Conservation (phyloP, 2,329 filamentous ascomycete genomes). For the Teratosphaeria nubilosa region DNA sequence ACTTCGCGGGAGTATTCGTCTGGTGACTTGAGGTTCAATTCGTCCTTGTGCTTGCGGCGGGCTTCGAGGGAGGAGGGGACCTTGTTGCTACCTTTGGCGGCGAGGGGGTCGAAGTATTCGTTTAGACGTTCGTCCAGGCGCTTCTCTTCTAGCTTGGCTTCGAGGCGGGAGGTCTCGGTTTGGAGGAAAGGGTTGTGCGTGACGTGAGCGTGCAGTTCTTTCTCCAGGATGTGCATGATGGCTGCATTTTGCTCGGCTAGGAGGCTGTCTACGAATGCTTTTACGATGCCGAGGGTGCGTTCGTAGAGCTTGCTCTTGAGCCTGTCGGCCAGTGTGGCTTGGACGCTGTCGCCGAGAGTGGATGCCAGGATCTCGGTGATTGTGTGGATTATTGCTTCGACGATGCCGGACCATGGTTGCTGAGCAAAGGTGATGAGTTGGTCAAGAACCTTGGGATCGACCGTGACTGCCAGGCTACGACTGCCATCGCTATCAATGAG, state of each 20-base stretch:
- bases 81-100: slow-evolving; percentile 11
- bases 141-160: slow-evolving; percentile 13
- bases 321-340: slow-evolving; percentile 24
- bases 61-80: not conserved
- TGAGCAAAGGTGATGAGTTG: not conserved
- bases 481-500: not conserved
- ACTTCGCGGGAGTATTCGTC: slow-evolving; percentile 54
- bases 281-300: no score
- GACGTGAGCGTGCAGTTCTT: slow-evolving; percentile 19
- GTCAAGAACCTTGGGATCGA: not conserved
- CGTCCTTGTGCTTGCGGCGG: slow-evolving; percentile 15
- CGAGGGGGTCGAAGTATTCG: slow-evolving; percentile 19
- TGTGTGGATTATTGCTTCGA: not conserved
- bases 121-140: slow-evolving; percentile 19
- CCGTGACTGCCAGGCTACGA: not conserved
- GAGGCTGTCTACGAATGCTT: no score
- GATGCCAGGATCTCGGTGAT: not conserved
- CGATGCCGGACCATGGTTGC: not conserved
- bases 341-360: not conserved
- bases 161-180: slow-evolving; percentile 11
- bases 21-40: slow-evolving; percentile 31
- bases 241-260: no score
- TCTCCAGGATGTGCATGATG: not conserved
- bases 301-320: no score
- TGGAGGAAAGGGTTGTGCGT: slow-evolving; percentile 23